These are phyloP conservation scores for Neurospora cerealis DNA, from an alignment of 495 filamentous ascomycete genomes.

Conservation along the genomic window DNA sequence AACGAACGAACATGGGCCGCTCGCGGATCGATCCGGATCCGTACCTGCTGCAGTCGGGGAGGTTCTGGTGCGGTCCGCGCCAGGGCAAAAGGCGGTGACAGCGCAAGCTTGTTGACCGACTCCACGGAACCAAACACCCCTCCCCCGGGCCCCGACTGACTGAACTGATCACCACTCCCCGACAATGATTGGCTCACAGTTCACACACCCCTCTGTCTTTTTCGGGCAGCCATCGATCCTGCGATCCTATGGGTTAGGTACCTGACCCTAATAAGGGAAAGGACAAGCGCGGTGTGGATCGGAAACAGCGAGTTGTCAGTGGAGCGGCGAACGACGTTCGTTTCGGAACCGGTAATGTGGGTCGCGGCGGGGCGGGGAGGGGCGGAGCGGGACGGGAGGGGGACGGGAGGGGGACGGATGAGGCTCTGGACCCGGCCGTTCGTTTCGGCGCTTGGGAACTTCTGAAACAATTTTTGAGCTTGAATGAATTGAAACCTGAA, in stretches of 20 bases:
- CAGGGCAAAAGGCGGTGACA: background rate
- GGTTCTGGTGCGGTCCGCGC: background rate
- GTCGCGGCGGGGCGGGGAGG: background rate
- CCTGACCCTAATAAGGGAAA: background rate
- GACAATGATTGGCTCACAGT: background rate
- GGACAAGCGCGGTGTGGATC: background rate
- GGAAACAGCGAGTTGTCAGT: background rate
- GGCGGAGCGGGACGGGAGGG: background rate
- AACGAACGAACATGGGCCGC: background rate
- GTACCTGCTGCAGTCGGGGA: background rate
- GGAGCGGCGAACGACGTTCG: background rate
- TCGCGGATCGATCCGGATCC: background rate
- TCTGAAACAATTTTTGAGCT: background rate
- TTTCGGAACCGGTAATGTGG: background rate
- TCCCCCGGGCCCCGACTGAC: background rate
- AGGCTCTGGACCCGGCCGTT: background rate
- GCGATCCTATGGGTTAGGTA: background rate
- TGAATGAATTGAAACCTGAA: background rate
- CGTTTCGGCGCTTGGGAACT: background rate
- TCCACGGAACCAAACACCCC: background rate
- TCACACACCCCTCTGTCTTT: background rate
- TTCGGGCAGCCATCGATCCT: background rate
- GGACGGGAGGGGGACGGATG: background rate
- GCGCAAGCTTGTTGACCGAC: background rate
- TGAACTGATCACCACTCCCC: background rate